phyloP scores from a whole-genome alignment of 176 grass and related monocot species.

The Hsuehochloa calcarea region DNA sequence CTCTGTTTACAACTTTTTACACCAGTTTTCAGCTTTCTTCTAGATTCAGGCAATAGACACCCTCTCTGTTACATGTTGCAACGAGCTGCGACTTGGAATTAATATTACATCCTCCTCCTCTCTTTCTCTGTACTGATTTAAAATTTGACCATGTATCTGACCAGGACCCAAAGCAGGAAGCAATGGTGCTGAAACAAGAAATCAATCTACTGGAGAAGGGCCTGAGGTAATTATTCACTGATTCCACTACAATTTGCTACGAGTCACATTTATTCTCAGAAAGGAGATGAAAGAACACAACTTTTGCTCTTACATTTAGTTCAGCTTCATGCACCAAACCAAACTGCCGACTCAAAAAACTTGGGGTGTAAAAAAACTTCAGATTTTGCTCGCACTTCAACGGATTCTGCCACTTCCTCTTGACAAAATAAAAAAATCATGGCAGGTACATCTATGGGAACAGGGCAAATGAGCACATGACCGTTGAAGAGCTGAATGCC shows the following conservation, averaged over 20 bases:
- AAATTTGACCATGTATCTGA: constrained; percentile 25
- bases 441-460: constrained; percentile 72
- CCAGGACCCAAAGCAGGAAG: constrained; percentile 72
- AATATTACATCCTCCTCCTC: not conserved
- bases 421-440: constrained; percentile 23
- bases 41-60: not conserved
- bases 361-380: not conserved
- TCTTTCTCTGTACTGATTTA: not conserved
- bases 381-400: not conserved
- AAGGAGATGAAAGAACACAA: not conserved
- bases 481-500: constrained; percentile 66
- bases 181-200: constrained; percentile 70
- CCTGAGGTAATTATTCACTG: constrained; percentile 48
- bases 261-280: not conserved
- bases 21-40: not conserved
- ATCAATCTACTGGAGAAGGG: constrained; percentile 82
- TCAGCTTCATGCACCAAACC: not conserved
- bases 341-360: not conserved
- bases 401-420: not conserved
- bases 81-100: not conserved
- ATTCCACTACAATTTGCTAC: not conserved
- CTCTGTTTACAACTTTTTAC: not conserved
- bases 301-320: not conserved
- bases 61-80: not conserved
- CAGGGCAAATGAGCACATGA: constrained; percentile 67